phyloP scores from a whole-genome alignment of 2,329 filamentous ascomycete species.

The Tolypocladium ovalisporum region DNA sequence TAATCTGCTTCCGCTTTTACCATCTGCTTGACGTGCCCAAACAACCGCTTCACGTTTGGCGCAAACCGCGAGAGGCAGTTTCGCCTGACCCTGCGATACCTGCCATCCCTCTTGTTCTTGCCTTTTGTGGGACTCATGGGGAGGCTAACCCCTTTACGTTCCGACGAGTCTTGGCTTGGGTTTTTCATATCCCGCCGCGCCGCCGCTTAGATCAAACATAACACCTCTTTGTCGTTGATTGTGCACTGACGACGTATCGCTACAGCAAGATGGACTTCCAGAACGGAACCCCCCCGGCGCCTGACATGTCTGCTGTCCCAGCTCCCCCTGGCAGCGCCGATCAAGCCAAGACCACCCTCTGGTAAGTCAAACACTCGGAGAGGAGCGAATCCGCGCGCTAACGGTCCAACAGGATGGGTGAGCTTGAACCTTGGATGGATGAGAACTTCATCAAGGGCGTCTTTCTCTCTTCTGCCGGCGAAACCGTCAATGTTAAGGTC shows the following conservation, averaged over 20 bases:
- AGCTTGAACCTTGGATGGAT: slow-evolving; percentile 98
- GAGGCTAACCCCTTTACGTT: no score
- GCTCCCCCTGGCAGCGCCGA: slow-evolving; percentile 27
- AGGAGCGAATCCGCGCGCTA: slow-evolving; percentile 1
- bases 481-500: slow-evolving; percentile 97
- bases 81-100: not conserved
- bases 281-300: slow-evolving; percentile 28
- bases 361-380: slow-evolving; percentile 24
- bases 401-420: slow-evolving; percentile 70
- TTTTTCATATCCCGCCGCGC: no score
- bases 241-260: slow-evolving; percentile 1
- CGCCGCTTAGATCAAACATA: no score
- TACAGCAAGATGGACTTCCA: slow-evolving; percentile 23
- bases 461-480: slow-evolving; percentile 78
- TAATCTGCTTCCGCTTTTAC: not conserved
- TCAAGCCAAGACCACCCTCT: slow-evolving; percentile 46
- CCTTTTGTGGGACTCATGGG: no score
- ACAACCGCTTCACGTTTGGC: not conserved
- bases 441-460: slow-evolving; percentile 97
- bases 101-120: not conserved
- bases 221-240: no score
- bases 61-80: not conserved
- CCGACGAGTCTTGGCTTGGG: not conserved
- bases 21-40: not conserved
- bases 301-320: slow-evolving; percentile 23